Conservation (phyloP, 1,139 yeast species). For the Yamadazyma triangularis region DNA sequence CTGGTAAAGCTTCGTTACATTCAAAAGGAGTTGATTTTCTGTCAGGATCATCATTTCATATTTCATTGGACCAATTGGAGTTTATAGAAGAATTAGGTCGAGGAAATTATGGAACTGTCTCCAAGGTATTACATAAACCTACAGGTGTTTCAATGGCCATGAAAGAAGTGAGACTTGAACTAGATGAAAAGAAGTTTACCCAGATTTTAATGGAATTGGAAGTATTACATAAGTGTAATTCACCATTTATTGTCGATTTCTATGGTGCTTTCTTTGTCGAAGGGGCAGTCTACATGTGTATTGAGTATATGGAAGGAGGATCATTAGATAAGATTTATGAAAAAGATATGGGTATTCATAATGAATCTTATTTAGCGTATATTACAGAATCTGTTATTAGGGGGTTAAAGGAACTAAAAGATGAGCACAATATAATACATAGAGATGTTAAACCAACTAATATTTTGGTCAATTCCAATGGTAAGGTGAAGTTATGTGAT, state of each 20-base stretch:
- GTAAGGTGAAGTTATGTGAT: conserved; percentile 90
- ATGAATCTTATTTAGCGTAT: conserved; percentile 69
- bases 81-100: conserved; percentile 83
- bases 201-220: conserved; percentile 96
- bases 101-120: conserved; percentile 94
- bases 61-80: conserved; percentile 83
- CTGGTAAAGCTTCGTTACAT: conserved; percentile 89
- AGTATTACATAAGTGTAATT: conserved; percentile 82
- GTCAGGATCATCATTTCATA: conserved; percentile 81
- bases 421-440: conserved; percentile 87
- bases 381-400: conserved; percentile 77
- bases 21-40: conserved; percentile 90
- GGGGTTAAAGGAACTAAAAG: conserved; percentile 80
- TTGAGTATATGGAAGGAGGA: conserved; percentile 98
- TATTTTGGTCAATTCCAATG: conserved; percentile 72
- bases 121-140: conserved; percentile 91
- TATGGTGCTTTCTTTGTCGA: conserved; percentile 97
- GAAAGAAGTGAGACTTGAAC: conserved; percentile 90
- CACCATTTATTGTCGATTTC: conserved; percentile 90
- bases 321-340: conserved; percentile 84
- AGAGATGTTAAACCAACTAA: conserved; percentile 98
- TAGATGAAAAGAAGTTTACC: conserved; percentile 86
- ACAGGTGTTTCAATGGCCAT: conserved; percentile 92
- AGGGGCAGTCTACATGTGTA: conserved; percentile 97
- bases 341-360: conserved; percentile 66